Conservation (phyloP, 2,329 filamentous ascomycete species). For the Zasmidium cellare region DNA sequence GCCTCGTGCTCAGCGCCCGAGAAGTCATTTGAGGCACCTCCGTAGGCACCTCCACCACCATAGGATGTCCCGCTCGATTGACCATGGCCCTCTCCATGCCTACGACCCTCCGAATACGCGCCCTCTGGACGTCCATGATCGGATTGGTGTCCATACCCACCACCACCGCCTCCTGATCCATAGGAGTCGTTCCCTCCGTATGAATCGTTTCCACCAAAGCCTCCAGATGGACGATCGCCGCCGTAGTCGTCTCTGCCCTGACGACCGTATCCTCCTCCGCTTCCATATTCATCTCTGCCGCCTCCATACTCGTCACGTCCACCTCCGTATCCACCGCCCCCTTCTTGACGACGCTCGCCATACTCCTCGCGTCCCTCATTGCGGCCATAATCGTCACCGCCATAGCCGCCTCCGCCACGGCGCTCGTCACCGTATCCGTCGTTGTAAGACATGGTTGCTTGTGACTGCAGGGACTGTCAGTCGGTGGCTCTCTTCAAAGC, state of each 20-base stretch:
- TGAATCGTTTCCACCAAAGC: slow-evolving; percentile 18
- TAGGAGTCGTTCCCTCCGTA: slow-evolving; percentile 23
- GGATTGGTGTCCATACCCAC: slow-evolving; percentile 30
- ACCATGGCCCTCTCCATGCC: slow-evolving; percentile 33
- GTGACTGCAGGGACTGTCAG: neutral
- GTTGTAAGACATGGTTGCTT: slow-evolving; percentile 28
- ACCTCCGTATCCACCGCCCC: slow-evolving; percentile 18
- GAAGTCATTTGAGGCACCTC: slow-evolving; percentile 52
- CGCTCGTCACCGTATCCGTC: slow-evolving; percentile 24
- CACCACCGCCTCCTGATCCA: slow-evolving; percentile 19
- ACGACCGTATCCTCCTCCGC: slow-evolving; percentile 17
- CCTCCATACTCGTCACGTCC: slow-evolving; percentile 12
- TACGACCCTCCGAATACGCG: slow-evolving; percentile 28
- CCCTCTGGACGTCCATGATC: slow-evolving; percentile 31
- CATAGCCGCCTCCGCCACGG: slow-evolving; percentile 17
- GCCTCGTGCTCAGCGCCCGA: slow-evolving; percentile 57
- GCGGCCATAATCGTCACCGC: slow-evolving; percentile 11
- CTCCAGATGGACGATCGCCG: slow-evolving; percentile 16
- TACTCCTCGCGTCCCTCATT: slow-evolving; percentile 10
- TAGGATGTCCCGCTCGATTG: slow-evolving; percentile 45
- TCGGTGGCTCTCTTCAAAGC: neutral
- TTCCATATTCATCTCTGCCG: slow-evolving; percentile 15
- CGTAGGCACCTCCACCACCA: slow-evolving; percentile 38
- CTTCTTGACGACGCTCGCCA: slow-evolving; percentile 22
- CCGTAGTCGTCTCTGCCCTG: slow-evolving; percentile 16